phyloP scores from a whole-genome alignment of 305 asterid genomes.

The Caryopteris hybrid region DNA sequence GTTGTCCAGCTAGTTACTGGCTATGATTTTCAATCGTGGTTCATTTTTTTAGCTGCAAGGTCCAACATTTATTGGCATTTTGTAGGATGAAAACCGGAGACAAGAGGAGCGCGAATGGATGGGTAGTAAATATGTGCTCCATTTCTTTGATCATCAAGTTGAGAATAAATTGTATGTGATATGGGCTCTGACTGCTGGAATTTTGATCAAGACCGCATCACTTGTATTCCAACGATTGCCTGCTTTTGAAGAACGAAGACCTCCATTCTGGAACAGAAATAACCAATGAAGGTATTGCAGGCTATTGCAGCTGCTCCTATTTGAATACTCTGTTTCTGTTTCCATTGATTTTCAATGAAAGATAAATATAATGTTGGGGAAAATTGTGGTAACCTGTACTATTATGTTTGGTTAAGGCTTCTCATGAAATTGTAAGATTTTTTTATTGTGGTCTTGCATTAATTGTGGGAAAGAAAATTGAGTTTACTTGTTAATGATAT shows the following conservation, averaged over 20 bases:
- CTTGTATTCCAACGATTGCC: conserved; percentile 53
- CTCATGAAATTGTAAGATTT: not conserved
- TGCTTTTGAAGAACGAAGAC: conserved; percentile 50
- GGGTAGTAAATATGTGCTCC: conserved; percentile 57
- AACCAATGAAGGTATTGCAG: conserved; percentile 18
- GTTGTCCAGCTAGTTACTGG: not conserved
- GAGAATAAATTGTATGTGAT: conserved; percentile 41
- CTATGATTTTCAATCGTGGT: not conserved
- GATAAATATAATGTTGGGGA: not conserved
- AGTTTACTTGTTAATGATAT: not conserved
- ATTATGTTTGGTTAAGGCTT: not conserved
- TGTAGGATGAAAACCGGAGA: conserved; percentile 66
- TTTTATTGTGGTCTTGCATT: not conserved
- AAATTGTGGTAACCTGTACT: not conserved
- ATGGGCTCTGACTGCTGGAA: conserved; percentile 86
- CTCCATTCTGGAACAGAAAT: conserved; percentile 59
- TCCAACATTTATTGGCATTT: not conserved
- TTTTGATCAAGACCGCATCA: conserved; percentile 62
- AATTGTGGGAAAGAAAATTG: not conserved
- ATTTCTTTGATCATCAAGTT: conserved; percentile 54
- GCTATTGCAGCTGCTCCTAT: no score
- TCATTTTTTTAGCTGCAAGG: not conserved
- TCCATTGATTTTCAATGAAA: no score
- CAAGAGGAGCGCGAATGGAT: conserved; percentile 58
- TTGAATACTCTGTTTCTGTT: no score